Conservation (phyloP, 2,329 filamentous ascomycete species). For the Immersiporthe knoxdaviesiana region DNA sequence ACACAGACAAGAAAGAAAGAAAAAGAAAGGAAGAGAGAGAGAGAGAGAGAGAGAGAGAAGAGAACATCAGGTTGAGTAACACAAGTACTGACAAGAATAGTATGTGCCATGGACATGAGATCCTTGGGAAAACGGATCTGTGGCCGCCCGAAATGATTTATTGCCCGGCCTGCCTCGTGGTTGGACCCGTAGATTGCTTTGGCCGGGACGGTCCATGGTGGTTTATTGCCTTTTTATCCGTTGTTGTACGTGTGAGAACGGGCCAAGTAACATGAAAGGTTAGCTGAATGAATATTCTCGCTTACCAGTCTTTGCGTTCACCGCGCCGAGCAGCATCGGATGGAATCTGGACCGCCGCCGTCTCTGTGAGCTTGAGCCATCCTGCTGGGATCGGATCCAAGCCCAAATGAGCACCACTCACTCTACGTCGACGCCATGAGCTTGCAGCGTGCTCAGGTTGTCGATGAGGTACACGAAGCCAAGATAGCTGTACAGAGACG, state of each 20-base stretch:
- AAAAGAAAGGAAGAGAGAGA: background rate
- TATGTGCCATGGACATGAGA: slow-evolving; percentile 49
- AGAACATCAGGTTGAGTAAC: background rate
- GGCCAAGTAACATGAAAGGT: too few species aligned
- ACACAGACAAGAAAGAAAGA: background rate
- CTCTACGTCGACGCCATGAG: slow-evolving; percentile 68
- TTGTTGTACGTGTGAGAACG: background rate
- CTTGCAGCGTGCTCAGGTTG: slow-evolving; percentile 57
- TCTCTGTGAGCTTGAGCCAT: slow-evolving; percentile 3
- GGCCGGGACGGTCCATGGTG: slow-evolving; percentile 71
- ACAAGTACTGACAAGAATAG: slow-evolving; percentile 41
- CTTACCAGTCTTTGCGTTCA: slow-evolving; percentile 62
- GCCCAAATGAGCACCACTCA: slow-evolving; percentile 43
- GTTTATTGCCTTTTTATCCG: slow-evolving; percentile 64
- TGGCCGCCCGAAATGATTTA: slow-evolving; percentile 43
- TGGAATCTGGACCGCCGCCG: slow-evolving; percentile 55
- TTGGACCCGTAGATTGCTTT: slow-evolving; percentile 62
- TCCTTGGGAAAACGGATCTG: slow-evolving; percentile 45
- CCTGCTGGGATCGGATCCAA: background rate
- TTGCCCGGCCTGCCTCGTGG: slow-evolving; percentile 46
- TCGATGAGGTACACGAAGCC: slow-evolving; percentile 60
- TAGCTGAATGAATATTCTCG: slow-evolving; percentile 18
- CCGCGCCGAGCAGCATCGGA: slow-evolving; percentile 72
- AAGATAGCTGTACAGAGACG: slow-evolving; percentile 65
- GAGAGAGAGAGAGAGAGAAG: too few species aligned